Conservation (phyloP, 331 rosid genomes). For the Quercus tomentella region DNA sequence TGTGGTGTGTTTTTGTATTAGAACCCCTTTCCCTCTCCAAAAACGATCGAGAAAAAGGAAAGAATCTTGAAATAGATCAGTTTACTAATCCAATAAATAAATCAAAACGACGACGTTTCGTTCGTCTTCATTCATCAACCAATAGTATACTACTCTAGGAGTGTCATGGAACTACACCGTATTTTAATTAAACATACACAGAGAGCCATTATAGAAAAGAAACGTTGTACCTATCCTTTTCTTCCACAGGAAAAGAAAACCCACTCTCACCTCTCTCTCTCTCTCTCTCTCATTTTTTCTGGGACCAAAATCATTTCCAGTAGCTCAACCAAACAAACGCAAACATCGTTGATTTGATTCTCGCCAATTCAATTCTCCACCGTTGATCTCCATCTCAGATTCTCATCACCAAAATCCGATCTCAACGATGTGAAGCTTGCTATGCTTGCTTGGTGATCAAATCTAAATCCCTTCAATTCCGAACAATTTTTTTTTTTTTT, state of each 20-base stretch:
- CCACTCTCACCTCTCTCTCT: background rate
- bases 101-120: too few species aligned
- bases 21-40: too few species aligned
- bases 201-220: too few species aligned
- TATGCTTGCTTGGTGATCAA: background rate
- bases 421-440: background rate
- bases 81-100: too few species aligned
- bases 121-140: too few species aligned
- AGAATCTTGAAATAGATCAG: too few species aligned
- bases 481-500: background rate
- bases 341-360: slow-evolving; percentile 33
- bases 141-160: too few species aligned
- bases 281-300: background rate
- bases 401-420: background rate
- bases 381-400: slow-evolving; percentile 12
- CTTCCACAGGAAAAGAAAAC: background rate
- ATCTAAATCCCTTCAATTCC: background rate
- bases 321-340: slow-evolving; percentile 17
- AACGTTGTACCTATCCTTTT: background rate
- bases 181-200: too few species aligned
- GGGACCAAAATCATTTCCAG: background rate
- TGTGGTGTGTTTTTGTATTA: too few species aligned
- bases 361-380: slow-evolving; percentile 17
- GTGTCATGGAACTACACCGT: too few species aligned
- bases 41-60: too few species aligned